A percentile compares a stretch with the other conserved stretches of the same genome.
Conservation (phyloP, 1,284 basidiomycete species). For the Athelia psychrophila region DNA sequence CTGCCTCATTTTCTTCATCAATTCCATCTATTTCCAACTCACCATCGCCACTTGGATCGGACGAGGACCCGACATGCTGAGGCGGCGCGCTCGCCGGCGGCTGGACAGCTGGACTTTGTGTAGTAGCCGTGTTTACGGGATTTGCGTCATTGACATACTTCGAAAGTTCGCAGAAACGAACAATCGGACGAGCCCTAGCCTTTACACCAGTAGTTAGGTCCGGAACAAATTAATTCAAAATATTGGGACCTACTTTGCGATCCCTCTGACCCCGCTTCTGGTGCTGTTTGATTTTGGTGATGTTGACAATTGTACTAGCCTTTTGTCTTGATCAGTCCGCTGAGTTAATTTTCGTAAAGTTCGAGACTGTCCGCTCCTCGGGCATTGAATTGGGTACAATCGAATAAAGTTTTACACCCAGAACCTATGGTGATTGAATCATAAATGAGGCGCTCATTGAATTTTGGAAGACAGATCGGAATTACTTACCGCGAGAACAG, state of each 20-base stretch:
- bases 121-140: neutral
- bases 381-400: conserved; percentile 25
- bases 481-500: conserved; percentile 19
- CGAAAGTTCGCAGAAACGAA: neutral
- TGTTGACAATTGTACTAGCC: neutral
- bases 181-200: no score
- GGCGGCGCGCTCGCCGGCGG: neutral
- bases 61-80: neutral
- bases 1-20: neutral
- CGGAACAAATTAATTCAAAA: neutral
- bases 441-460: neutral
- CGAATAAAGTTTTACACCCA: conserved; percentile 21
- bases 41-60: neutral
- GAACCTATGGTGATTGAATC: conserved; percentile 11
- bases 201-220: neutral
- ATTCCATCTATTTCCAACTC: neutral
- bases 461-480: neutral
- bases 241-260: neutral
- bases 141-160: neutral
- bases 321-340: conserved; percentile 5
- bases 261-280: neutral
- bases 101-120: no score
- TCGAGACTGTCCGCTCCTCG: conserved; percentile 25
- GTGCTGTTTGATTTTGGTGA: neutral
- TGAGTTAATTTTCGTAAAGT: conserved; percentile 21